A percentile compares a stretch with the other conserved stretches of the same genome.
phyloP scores from a whole-genome alignment of 345 rosid genomes.

The Lepidium sativum region DNA sequence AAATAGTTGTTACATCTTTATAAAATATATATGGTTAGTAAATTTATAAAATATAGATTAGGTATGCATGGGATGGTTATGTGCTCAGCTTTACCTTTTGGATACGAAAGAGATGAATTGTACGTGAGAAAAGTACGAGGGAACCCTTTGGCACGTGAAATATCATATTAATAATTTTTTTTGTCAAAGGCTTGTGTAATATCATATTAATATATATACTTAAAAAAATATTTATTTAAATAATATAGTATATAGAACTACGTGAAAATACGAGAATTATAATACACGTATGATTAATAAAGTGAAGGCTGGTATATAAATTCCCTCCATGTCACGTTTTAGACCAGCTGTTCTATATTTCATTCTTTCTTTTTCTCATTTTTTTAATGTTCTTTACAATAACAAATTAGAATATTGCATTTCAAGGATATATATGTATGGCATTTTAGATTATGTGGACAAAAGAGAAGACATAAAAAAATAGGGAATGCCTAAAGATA shows the following conservation, averaged over 20 bases:
- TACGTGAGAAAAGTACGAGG: constrained; percentile 5
- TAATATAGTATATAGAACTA: neutral
- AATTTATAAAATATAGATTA: neutral
- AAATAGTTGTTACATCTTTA: neutral
- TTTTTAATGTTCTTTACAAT: neutral
- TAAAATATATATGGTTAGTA: neutral
- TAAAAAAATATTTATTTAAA: neutral
- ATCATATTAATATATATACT: neutral
- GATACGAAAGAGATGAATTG: constrained; percentile 23
- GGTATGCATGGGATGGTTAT: constrained; percentile 6
- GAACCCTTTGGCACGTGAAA: constrained; percentile 21
- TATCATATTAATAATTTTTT: constrained; percentile 13
- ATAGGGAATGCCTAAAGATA: constrained; percentile 21
- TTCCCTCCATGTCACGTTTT: constrained; percentile 20
- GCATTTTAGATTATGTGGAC: constrained; percentile 1
- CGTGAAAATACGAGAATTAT: constrained; percentile 3
- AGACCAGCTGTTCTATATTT: constrained; percentile 15
- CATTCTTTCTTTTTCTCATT: neutral
- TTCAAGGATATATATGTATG: neutral
- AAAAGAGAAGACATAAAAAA: constrained; percentile 10
- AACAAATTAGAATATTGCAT: neutral
- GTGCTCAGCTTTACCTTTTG: constrained; percentile 26
- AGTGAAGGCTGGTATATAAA: constrained; percentile 12
- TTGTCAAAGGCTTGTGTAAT: constrained; percentile 26
- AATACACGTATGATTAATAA: neutral